Conservation (phyloP, 345 rosid genomes). For the Psidium friedrichsthalianum region DNA sequence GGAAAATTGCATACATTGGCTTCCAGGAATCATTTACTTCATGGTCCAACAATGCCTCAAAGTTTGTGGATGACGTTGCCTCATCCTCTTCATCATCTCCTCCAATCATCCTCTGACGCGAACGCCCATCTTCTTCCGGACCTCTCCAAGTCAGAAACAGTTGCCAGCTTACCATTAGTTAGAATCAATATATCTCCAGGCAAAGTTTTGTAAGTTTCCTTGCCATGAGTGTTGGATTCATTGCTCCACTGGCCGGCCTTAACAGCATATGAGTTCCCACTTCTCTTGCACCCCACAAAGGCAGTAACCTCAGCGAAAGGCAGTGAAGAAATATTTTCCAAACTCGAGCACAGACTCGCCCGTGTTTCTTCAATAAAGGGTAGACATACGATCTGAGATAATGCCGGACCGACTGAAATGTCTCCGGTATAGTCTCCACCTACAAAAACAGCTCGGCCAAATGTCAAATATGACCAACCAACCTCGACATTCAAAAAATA, state of each 20-base stretch:
- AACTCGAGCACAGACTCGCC: conserved; percentile 12
- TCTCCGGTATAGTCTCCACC: conserved; percentile 25
- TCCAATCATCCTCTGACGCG: conserved; percentile 3
- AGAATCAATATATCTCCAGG: conserved; percentile 31
- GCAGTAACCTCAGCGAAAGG: conserved; percentile 21
- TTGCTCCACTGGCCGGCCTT: conserved; percentile 27
- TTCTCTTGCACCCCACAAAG: neutral
- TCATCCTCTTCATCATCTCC: neutral
- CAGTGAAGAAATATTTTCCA: conserved; percentile 15
- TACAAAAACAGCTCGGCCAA: neutral
- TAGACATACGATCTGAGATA: conserved; percentile 18
- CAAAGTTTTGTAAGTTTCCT: conserved; percentile 27
- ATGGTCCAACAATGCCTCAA: neutral
- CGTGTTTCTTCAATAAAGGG: conserved; percentile 44
- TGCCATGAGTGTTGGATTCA: conserved; percentile 3
- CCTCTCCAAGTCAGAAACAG: conserved; percentile 21
- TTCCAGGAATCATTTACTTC: neutral
- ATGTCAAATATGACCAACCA: neutral
- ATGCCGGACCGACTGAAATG: conserved; percentile 12
- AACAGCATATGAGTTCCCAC: conserved; percentile 3
- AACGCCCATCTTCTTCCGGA: conserved; percentile 16
- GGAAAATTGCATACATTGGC: conserved; percentile 15
- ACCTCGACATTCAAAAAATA: neutral
- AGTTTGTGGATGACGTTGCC: neutral
- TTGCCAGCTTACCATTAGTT: conserved; percentile 18